Evolutionary conservation across 805 yeast genomes (phyloP).

Genomic region (Metschnikowia proteae): DNA sequence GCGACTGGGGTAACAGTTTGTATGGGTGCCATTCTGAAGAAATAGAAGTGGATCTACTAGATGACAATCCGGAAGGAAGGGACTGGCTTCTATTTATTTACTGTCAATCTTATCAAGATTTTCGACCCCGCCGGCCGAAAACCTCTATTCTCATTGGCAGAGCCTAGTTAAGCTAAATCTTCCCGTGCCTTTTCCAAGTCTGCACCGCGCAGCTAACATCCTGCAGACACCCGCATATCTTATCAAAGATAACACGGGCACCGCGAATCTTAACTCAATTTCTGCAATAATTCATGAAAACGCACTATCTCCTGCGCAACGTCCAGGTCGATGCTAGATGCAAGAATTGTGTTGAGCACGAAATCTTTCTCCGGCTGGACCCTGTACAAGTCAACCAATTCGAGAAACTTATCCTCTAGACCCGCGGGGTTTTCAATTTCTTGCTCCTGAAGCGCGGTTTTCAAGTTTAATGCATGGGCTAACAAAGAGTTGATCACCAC

Average conservation of each 20-base stretch:
- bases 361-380: constrained; percentile 35
- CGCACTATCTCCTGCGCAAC: constrained; percentile 39
- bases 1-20: not conserved
- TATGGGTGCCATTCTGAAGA: constrained; percentile 3
- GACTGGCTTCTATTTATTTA: not conserved
- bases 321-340: constrained; percentile 33
- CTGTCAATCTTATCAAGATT: not conserved
- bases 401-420: constrained; percentile 4
- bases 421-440: constrained; percentile 11
- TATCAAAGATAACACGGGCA: constrained; percentile 1
- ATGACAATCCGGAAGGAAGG: not conserved
- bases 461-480: constrained; percentile 22
- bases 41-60: not conserved
- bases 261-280: constrained; percentile 8
- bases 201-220: not conserved
- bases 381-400: constrained; percentile 21
- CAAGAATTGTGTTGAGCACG: constrained; percentile 33
- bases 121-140: not conserved
- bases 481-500: constrained; percentile 38
- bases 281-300: constrained; percentile 25
- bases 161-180: not conserved
- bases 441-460: constrained; percentile 16
- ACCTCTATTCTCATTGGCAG: not conserved
- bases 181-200: not conserved
- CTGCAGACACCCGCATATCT: not conserved